Percentiles rank a stretch among this genome's conserved stretches.
phyloP scores from a whole-genome alignment of 2,329 filamentous ascomycete genomes.

The Colletotrichum brevisporum region DNA sequence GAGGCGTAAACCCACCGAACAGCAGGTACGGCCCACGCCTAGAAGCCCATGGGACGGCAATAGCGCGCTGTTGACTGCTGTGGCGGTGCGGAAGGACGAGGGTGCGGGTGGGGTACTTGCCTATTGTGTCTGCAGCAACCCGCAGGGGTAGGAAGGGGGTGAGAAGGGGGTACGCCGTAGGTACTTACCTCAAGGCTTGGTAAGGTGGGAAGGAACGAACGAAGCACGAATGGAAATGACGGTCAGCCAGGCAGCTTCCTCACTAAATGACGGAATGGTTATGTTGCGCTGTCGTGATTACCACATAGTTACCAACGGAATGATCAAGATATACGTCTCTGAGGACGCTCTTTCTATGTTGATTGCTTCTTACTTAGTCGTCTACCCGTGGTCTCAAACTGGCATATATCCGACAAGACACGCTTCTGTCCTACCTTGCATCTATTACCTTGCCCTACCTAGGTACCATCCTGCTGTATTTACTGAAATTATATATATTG shows the following conservation, averaged over 20 bases:
- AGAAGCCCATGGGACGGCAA: constrained; percentile 31
- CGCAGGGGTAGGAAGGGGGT: constrained; percentile 23
- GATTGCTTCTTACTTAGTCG: neutral
- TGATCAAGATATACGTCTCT: neutral
- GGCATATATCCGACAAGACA: no score
- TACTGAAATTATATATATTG: neutral
- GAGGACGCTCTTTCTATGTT: no score
- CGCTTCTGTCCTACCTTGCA: no score
- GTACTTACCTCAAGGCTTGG: neutral
- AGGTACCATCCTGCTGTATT: neutral
- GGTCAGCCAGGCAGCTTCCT: constrained; percentile 13
- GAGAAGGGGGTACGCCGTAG: neutral
- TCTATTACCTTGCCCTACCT: neutral
- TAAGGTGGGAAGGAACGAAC: constrained; percentile 11
- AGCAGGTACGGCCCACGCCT: constrained; percentile 38
- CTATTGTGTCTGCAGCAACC: constrained; percentile 37
- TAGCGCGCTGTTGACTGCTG: constrained; percentile 27
- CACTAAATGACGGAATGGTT: constrained; percentile 32
- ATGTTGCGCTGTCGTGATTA: constrained; percentile 28
- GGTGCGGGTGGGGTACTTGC: constrained; percentile 36
- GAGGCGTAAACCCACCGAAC: constrained; percentile 39
- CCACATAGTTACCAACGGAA: constrained; percentile 21
- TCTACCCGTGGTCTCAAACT: no score
- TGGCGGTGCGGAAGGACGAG: constrained; percentile 37
- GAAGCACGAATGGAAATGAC: constrained; percentile 30